Conservation (phyloP, 2,329 filamentous ascomycete genomes). For the Ophiocordyceps robertsii region DNA sequence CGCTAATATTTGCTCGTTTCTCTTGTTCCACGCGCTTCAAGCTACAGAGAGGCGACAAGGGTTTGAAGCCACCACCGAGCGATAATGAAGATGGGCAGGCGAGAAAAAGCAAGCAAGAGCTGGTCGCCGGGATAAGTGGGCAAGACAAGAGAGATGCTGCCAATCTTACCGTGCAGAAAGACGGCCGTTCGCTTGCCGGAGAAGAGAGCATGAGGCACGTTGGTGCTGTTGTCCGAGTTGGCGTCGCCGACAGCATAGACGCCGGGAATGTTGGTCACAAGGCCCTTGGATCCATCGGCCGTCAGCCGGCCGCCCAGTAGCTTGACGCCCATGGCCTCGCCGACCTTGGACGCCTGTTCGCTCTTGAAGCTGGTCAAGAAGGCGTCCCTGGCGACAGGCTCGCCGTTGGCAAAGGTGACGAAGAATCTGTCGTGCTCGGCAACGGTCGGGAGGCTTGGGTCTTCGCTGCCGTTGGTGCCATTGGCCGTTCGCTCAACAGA, state of each 20-base stretch:
- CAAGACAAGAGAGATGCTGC: neutral
- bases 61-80: neutral
- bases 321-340: constrained; percentile 30
- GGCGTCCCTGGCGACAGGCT: constrained; percentile 29
- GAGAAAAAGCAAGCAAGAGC: neutral
- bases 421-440: constrained; percentile 41
- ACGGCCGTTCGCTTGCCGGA: constrained; percentile 45
- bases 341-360: constrained; percentile 33
- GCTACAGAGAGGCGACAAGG: neutral
- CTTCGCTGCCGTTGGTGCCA: constrained; percentile 19
- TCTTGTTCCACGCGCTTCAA: neutral
- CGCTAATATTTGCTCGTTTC: too few species aligned
- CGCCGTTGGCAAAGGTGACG: constrained; percentile 35
- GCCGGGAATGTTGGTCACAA: constrained; percentile 36
- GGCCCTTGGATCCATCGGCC: constrained; percentile 24
- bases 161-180: constrained; percentile 37
- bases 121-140: neutral
- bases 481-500: constrained; percentile 31
- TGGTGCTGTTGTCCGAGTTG: constrained; percentile 45
- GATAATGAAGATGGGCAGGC: neutral
- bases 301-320: constrained; percentile 30
- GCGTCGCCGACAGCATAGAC: constrained; percentile 47
- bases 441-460: constrained; percentile 27
- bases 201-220: constrained; percentile 47
- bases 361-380: constrained; percentile 36